Percentiles rank a stretch among this genome's conserved stretches.
phyloP scores from a whole-genome alignment of 2,329 filamentous ascomycete genomes.

The Neofusicoccum sp. region DNA sequence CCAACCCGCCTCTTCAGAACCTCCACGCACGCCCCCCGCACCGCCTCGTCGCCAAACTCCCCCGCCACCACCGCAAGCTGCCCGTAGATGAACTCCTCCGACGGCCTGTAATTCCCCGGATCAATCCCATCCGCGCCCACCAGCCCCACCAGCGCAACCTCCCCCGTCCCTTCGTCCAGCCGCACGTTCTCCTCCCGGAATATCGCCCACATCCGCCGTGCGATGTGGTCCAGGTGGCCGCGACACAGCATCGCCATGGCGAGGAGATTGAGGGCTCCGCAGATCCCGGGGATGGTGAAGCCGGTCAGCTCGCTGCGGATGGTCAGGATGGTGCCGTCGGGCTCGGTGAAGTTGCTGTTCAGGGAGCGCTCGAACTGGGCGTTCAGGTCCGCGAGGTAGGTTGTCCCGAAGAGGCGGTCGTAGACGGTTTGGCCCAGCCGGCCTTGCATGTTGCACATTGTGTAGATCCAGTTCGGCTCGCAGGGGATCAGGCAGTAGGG shows the following conservation, averaged over 20 bases:
- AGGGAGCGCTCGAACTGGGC: constrained; percentile 23
- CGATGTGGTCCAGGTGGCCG: constrained; percentile 14
- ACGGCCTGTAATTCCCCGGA: constrained; percentile 26
- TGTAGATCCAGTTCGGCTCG: constrained; percentile 30
- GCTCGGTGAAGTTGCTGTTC: constrained; percentile 26
- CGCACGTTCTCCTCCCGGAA: constrained; percentile 23
- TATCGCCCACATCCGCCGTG: not conserved
- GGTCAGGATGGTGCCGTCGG: constrained; percentile 27
- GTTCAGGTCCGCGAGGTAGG: constrained; percentile 20
- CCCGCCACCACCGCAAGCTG: constrained; percentile 24
- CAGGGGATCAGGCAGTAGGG: constrained; percentile 27
- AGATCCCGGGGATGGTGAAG: constrained; percentile 24
- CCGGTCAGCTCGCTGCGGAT: constrained; percentile 28
- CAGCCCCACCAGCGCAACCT: constrained; percentile 23
- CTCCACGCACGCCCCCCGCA: constrained; percentile 23
- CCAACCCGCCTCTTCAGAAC: constrained; percentile 25
- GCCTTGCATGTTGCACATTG: constrained; percentile 24
- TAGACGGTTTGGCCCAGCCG: constrained; percentile 21
- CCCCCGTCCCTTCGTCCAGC: not conserved
- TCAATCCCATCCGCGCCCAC: constrained; percentile 28
- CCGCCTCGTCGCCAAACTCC: constrained; percentile 26
- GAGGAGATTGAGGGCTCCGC: not conserved
- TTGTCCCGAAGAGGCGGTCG: constrained; percentile 23
- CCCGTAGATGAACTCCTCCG: constrained; percentile 18
- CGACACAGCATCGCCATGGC: constrained; percentile 25